Evolutionary conservation across 805 yeast species (phyloP), one percentile per base, ranked within the genome.

Genomic region (Candida krabiensis): DNA sequence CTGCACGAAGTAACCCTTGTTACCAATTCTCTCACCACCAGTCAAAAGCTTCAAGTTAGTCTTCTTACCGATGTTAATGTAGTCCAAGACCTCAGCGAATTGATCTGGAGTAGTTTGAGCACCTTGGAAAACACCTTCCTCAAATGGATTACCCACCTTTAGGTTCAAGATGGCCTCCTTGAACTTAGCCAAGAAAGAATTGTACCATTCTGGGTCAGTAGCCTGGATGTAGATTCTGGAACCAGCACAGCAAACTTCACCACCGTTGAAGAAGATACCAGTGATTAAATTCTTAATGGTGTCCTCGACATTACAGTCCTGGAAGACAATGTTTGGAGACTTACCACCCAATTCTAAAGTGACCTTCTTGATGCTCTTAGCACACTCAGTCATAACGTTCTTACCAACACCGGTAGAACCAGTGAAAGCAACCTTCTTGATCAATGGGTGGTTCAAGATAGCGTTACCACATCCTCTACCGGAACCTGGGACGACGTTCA

Each of bases 241-340:
- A 61, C 95, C 93, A 19, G 96, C 91, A 68, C 91, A 84, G 70
- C 96, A 88, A 43, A 86, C 90, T 69, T 88, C 96, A 69, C 96
- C 96, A 41, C 95, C 81, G 70, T 88, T 88, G 75, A 74, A 85
- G 70, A 81, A 80, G 49, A 87, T 86, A 67, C 95, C 95, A 35
- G 74, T 69, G 43, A 86, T 74, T 49, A 86, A 73, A 60, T 75
- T 74, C 53, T 75, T 74, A 34, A 88, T 83, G 38, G 93, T 79
- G 39, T 70, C 69, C 25, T 74, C 73, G 40, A 83, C 57, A 56
- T 85, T 79, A 36, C 88, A 88, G 58, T 86, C 95, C 44, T 77
- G 73, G 55, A 86, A 81, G 35, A 87, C 84, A 54, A 86, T 83
- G 61, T 85, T 86, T 60, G 95, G 90, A 44, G 93, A 86, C 65